Conservation (phyloP, 2,329 filamentous ascomycete genomes). For the Xylariaceae sp. region DNA sequence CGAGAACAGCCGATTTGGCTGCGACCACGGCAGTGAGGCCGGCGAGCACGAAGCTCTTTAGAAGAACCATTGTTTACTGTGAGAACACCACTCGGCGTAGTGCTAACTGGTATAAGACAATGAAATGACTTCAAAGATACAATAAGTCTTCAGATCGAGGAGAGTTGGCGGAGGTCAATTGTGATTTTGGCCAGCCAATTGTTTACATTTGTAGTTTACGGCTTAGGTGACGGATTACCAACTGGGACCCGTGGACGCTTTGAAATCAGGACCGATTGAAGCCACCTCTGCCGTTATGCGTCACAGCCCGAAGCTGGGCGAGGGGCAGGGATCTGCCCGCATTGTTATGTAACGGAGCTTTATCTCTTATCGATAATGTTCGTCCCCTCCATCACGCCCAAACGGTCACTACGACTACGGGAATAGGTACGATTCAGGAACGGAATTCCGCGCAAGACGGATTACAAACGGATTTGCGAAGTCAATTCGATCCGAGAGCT, state of each 20-base stretch:
- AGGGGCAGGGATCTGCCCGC: constrained; percentile 17
- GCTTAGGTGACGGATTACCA: too few relatives aligned
- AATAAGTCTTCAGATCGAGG: neutral
- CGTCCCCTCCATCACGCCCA: neutral
- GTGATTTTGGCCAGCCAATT: constrained; percentile 3
- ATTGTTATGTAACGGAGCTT: neutral
- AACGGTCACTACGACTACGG: too few relatives aligned
- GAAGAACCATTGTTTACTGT: constrained; percentile 41
- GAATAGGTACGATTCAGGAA: too few relatives aligned
- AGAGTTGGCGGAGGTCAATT: constrained; percentile 1
- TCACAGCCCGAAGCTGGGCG: constrained; percentile 11
- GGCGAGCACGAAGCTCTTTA: constrained; percentile 57
- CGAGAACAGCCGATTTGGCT: constrained; percentile 78
- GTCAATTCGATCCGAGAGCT: too few relatives aligned
- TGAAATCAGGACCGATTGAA: constrained; percentile 22
- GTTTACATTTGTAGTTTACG: neutral
- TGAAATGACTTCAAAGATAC: too few relatives aligned
- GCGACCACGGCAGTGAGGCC: constrained; percentile 51
- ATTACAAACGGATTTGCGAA: too few relatives aligned
- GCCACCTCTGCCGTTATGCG: constrained; percentile 23
- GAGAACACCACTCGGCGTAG: constrained; percentile 2
- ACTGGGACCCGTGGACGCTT: constrained; percentile 9
- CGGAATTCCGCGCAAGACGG: too few relatives aligned
- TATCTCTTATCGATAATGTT: neutral
- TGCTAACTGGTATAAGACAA: too few relatives aligned